phyloP scores from a whole-genome alignment of 2,329 filamentous ascomycete species.

The Fusarium coicis region DNA sequence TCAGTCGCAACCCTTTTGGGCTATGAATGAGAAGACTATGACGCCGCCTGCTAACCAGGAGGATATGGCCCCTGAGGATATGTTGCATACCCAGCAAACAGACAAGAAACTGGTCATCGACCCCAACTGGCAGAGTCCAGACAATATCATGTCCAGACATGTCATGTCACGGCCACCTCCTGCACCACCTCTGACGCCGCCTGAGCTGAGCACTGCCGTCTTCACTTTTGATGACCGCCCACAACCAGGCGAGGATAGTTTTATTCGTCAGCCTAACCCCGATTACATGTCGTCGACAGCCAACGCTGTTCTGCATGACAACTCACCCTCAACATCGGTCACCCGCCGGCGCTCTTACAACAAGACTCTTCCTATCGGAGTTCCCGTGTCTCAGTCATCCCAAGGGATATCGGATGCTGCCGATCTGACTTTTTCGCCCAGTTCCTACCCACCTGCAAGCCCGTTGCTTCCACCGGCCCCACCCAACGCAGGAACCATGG shows the following conservation, averaged over 20 bases:
- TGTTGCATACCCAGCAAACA: constrained; percentile 18
- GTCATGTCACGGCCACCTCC: constrained; percentile 55
- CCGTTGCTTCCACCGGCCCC: constrained; percentile 61
- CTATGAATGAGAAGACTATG: constrained; percentile 44
- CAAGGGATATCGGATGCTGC: constrained; percentile 39
- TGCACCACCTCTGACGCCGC: constrained; percentile 62
- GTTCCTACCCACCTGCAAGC: constrained; percentile 61
- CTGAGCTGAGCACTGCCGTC: constrained; percentile 54
- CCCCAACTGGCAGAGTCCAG: constrained; percentile 41
- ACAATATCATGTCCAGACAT: constrained; percentile 44
- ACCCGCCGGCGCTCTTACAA: constrained; percentile 57
- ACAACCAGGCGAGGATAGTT: constrained; percentile 47
- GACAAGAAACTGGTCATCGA: constrained; percentile 41
- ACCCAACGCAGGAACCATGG: constrained; percentile 43
- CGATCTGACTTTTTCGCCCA: constrained; percentile 54
- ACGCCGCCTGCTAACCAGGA: constrained; percentile 10
- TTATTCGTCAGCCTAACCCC: constrained; percentile 62
- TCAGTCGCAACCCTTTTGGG: constrained; percentile 34
- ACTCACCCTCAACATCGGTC: constrained; percentile 47
- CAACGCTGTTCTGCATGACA: constrained; percentile 40
- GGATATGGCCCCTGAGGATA: constrained; percentile 4
- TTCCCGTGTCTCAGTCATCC: constrained; percentile 43
- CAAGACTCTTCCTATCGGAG: constrained; percentile 52
- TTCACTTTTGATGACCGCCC: constrained; percentile 56
- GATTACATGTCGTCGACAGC: constrained; percentile 57